Base-by-base conservation (phyloP, 805 yeast species). In the Ogataea nonfermentans region DNA sequence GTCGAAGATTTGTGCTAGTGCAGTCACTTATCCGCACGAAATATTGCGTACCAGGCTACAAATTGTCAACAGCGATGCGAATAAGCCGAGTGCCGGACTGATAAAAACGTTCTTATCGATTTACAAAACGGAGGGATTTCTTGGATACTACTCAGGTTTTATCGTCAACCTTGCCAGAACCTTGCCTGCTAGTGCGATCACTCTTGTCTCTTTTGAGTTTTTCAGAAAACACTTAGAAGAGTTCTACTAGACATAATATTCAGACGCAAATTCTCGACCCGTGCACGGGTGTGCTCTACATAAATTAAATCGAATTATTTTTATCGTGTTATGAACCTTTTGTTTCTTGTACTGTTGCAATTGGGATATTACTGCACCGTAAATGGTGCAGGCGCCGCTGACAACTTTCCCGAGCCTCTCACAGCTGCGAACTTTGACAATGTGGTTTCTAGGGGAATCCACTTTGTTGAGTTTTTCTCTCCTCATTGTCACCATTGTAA, bases 151-250 rank as follows among this genome's bases (percentile, higher is more conserved):
- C 57, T 81, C 93, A 1, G 99, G 99, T 0, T 84, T 90, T 53
- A 72, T 80, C 1, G 81, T 95, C 14, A 93, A 93, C 57, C 66
- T 93, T 55, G 77, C 87, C 22, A 70, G 99, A 52, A 93, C 99
- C 0, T 87, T 91, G 0, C 99, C 99, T 3, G 90, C 96, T 1
- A 78, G 89, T 51, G 97, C 97, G 1, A 87, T 91, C n/a, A 93
- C 99, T 2, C 70, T 93, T 51, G 89, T 91, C 8, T 85, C 95
- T 20, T 93, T 86, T 62, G 99, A 93, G 57, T 84, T 82, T 59
- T 74, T 84, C 59, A 79, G 78, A 57, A 70, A 73, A 27, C 76
- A 75, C 53, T 66, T 81, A 4, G 55, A 62, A 41, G 30, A 34
- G 14, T 41, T 41, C 6, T 19, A 32, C 22, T 32, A 32, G 14